Conservation (phyloP, 768 basidiomycete genomes). For the Amyloporia xantha region DNA sequence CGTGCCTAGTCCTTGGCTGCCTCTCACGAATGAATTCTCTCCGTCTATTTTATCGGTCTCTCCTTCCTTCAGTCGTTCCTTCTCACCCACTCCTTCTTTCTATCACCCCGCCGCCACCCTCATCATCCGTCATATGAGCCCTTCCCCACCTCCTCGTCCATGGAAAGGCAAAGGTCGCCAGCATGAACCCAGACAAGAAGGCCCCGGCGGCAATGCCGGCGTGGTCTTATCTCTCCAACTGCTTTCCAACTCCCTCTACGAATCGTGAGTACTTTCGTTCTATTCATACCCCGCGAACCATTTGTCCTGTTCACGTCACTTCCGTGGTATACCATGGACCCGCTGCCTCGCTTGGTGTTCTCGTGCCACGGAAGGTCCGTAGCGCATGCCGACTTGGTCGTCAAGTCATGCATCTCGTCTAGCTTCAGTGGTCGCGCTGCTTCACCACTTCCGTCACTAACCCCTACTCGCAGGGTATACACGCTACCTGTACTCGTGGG, state of each 20-base stretch:
- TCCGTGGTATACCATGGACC: too few relatives aligned
- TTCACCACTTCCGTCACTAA: not conserved
- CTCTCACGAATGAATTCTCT: too few relatives aligned
- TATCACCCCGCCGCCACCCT: not conserved
- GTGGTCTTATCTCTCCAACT: conserved; percentile 52
- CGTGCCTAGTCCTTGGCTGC: too few relatives aligned
- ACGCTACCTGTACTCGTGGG: conserved; percentile 57
- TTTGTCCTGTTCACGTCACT: not conserved
- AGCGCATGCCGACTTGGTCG: not conserved
- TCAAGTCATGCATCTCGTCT: not conserved
- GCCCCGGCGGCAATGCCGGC: conserved; percentile 44
- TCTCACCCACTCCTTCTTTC: not conserved
- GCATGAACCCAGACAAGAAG: conserved; percentile 25
- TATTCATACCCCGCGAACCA: not conserved
- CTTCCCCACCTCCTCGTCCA: not conserved
- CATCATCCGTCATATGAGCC: not conserved
- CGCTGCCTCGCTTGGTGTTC: conserved; percentile 4
- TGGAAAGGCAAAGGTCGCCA: conserved; percentile 21
- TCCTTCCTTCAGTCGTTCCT: too few relatives aligned
- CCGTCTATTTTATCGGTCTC: too few relatives aligned
- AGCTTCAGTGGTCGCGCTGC: not conserved
- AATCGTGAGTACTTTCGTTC: conserved; percentile 44
- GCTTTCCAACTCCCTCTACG: conserved; percentile 45
- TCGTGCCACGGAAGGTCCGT: not conserved
- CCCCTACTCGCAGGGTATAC: conserved; percentile 44